Evolutionary conservation across 208 protist species (phyloP).

Genomic region (Leishmania aethiopica): DNA sequence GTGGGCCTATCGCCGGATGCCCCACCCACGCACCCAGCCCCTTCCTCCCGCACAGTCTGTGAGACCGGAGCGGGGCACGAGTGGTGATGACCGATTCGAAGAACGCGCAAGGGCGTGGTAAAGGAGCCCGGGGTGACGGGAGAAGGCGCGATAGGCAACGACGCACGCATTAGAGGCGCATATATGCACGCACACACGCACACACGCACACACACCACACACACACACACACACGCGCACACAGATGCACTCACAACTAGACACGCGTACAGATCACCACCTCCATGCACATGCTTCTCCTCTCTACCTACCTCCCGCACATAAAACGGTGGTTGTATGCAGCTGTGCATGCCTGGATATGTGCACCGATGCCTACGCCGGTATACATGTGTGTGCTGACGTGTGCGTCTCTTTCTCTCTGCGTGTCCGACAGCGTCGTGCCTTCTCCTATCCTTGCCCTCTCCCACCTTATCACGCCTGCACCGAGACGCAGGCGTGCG

Average conservation of each 20-base stretch:
- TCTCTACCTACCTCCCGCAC: neutral
- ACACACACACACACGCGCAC: neutral
- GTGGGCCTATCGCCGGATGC: neutral
- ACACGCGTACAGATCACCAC: neutral
- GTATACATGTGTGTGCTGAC: neutral
- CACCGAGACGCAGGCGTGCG: neutral
- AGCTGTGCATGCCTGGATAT: neutral
- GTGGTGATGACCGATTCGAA: neutral
- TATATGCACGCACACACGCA: slow-evolving; percentile 12
- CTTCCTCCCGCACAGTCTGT: neutral
- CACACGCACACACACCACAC: neutral
- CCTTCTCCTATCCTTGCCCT: neutral
- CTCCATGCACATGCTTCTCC: neutral
- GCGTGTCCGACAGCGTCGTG: neutral
- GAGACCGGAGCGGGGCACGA: neutral
- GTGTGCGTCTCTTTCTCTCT: neutral
- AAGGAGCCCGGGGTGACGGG: neutral
- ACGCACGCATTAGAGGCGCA: neutral
- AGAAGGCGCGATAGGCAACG: neutral
- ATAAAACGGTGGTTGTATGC: neutral
- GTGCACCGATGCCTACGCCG: neutral
- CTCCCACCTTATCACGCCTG: neutral
- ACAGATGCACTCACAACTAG: neutral
- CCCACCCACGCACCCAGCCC: neutral
- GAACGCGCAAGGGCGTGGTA: neutral